Evolutionary conservation across 257 asterid genomes (phyloP), one percentile per base, ranked within the genome.

Genomic region (Nicotiana attenuata): DNA sequence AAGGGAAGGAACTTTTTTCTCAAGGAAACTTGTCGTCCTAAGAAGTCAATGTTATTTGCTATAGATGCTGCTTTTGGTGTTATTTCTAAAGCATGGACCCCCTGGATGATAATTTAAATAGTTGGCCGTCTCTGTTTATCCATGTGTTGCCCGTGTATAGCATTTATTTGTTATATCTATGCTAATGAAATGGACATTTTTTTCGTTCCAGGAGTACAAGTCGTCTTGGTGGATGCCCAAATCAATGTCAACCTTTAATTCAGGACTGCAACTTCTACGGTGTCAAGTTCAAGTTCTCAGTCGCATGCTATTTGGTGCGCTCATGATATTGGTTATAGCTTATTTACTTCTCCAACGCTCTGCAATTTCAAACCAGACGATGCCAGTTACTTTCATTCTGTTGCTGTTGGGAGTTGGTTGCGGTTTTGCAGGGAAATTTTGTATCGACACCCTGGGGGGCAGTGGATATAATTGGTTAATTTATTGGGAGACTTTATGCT

Each of bases 151-250:
- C 61, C 7, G 38, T 73, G 61, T 47, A 73, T 20, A 14, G 61
- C 79, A 73, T 7, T 4, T 50, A 50, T 75, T 50, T 11, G 77
- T 20, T 57, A 47, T 50, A 38, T 63, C 33, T 57, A 47, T 50
- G 60, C 76, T 80, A 45, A 63, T 80, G 55, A 47, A 80, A 28
- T 26, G 57, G 45, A 50, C 19, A 38, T 64, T 3, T 80, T 50
- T 14, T 65, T 20, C 1, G 35, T 79, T 82, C 31, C 88, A 96
- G 99, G 95, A 80, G 45, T 86, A 94, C 33, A 87, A 78, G 83
- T 91, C 97, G 83, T 91, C 97, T 19, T 92, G 97, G 97, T 92
- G 95, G 97, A 85, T 94, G 89, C 97, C 99, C 1, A 89, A 92
- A 20, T 59, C 94, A 53, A 65, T 92, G 93, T 16, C 90, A 22